phyloP scores from a whole-genome alignment of 768 basidiomycete genomes.

The Tremella fuciformis region DNA sequence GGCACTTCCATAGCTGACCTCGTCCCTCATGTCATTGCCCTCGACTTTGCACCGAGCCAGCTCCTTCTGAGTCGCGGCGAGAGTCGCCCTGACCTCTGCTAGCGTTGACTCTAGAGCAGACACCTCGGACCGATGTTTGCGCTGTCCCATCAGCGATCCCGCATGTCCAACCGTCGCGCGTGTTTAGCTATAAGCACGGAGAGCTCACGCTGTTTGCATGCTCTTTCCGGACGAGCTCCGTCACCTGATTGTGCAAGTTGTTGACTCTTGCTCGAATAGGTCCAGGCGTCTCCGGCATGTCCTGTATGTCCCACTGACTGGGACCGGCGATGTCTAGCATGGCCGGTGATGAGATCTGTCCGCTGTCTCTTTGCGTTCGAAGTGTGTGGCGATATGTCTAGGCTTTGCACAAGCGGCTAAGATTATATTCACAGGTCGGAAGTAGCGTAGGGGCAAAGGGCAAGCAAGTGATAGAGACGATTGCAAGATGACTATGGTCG shows the following conservation, averaged over 20 bases:
- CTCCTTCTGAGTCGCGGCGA: conserved; percentile 22
- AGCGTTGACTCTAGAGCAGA: conserved; percentile 15
- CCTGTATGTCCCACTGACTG: conserved; percentile 14
- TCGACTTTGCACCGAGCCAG: conserved; percentile 30
- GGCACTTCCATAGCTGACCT: conserved; percentile 24
- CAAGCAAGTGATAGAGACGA: no score
- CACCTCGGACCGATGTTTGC: conserved; percentile 28
- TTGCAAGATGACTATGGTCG: no score
- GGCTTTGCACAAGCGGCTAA: no score
- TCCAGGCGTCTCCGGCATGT: conserved; percentile 30
- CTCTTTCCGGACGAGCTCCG: conserved; percentile 35
- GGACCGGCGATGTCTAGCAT: background rate
- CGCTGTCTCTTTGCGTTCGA: no score
- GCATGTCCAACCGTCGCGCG: background rate
- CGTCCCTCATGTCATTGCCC: conserved; percentile 37
- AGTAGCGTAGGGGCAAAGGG: no score
- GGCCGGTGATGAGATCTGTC: no score
- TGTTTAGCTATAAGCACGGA: background rate
- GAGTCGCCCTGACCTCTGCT: background rate
- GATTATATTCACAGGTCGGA: no score
- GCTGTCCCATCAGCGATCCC: conserved; percentile 10
- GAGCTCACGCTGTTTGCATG: conserved; percentile 27
- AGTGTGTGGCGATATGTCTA: no score
- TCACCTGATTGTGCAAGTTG: conserved; percentile 30
- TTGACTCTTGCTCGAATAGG: conserved; percentile 32